Evolutionary conservation across 768 basidiomycete species (phyloP).

Genomic region (Arthromyces matolae): DNA sequence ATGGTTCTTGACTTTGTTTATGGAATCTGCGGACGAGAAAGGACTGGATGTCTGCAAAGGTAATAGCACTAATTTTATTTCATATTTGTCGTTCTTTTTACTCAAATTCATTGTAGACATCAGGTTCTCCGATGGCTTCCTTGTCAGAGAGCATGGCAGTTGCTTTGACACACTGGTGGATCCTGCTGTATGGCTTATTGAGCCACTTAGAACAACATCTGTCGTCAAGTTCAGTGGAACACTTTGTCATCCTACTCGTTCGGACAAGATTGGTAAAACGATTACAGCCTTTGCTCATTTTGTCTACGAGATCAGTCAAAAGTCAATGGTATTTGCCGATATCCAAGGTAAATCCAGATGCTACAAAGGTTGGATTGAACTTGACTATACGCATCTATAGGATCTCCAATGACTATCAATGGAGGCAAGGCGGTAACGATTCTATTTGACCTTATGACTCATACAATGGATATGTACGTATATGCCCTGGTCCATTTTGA

Average conservation of each 20-base stretch:
- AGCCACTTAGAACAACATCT: neutral
- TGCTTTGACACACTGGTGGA: too few relatives aligned
- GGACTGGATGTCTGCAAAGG: too few relatives aligned
- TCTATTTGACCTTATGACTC: constrained; percentile 2
- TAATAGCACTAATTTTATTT: too few relatives aligned
- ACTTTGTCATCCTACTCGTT: neutral
- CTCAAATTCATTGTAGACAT: too few relatives aligned
- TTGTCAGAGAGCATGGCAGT: too few relatives aligned
- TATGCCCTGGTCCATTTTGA: neutral
- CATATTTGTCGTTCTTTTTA: too few relatives aligned
- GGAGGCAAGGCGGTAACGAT: neutral
- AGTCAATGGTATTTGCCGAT: neutral
- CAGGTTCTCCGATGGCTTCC: too few relatives aligned
- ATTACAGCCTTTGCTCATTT: constrained; percentile 1
- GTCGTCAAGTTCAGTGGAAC: neutral
- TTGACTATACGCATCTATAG: neutral
- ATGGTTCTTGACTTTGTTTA: too few relatives aligned
- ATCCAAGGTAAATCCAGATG: neutral
- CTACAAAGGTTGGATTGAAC: neutral
- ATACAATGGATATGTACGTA: neutral
- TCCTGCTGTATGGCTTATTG: too few relatives aligned
- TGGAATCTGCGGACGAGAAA: too few relatives aligned
- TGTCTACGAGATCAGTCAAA: neutral
- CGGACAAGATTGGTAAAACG: neutral
- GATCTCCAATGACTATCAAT: neutral